Evolutionary conservation across 768 basidiomycete species (phyloP).

Genomic region (Boletus subcaerulescens): DNA sequence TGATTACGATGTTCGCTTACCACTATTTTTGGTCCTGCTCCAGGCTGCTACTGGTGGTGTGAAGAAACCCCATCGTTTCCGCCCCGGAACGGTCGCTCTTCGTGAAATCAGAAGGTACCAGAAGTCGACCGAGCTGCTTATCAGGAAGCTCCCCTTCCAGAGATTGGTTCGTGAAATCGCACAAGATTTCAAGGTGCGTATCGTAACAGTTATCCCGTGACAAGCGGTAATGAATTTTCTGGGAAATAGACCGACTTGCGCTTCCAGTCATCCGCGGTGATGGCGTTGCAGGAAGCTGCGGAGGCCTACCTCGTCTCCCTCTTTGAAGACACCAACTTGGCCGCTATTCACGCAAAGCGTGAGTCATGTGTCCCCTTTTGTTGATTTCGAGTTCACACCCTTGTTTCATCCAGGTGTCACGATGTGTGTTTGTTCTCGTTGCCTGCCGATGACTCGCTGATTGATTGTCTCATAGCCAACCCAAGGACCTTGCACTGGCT

Average conservation of each 20-base stretch:
- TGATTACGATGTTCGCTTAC: not conserved
- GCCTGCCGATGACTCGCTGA: conserved; percentile 4
- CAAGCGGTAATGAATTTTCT: not conserved
- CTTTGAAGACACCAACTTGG: conserved; percentile 89
- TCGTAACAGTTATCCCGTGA: not conserved
- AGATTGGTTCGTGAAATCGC: conserved; percentile 95
- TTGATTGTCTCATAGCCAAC: conserved; percentile 51
- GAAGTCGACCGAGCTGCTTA: conserved; percentile 97
- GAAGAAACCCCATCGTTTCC: conserved; percentile 99
- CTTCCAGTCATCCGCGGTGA: conserved; percentile 94
- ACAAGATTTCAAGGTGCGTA: conserved; percentile 88
- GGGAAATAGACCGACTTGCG: conserved; percentile 73
- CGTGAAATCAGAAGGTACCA: conserved; percentile 99
- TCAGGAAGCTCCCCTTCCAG: conserved; percentile 99
- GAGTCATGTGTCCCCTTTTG: conserved; percentile 14
- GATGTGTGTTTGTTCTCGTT: conserved; percentile 40
- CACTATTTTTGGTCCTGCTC: conserved; percentile 1
- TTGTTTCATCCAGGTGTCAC: conserved; percentile 43
- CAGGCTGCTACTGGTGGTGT: conserved; percentile 90
- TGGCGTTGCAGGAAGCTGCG: conserved; percentile 90
- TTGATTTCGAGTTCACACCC: conserved; percentile 11
- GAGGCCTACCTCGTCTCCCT: conserved; percentile 87
- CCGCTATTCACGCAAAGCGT: conserved; percentile 88
- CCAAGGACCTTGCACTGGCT: conserved; percentile 86
- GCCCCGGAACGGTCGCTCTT: conserved; percentile 96